These are phyloP conservation scores for Picea engelmannii DNA, from an alignment of 83 land plant species.

Conservation along the genomic window DNA sequence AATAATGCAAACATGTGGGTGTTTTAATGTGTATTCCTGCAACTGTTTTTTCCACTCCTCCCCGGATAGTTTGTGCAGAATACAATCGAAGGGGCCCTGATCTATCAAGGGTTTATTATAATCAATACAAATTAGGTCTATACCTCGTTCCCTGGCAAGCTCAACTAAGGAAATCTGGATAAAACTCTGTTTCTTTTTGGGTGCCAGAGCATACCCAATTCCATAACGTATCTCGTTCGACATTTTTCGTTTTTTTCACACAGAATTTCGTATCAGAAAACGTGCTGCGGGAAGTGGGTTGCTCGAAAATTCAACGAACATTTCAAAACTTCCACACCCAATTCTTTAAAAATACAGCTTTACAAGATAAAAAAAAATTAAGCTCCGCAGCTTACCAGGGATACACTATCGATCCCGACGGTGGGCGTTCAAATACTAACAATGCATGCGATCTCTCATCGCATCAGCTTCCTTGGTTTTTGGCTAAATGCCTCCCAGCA, in stretches of 20 bases:
- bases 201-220: conserved; percentile 83
- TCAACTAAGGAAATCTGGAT: conserved; percentile 60
- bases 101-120: conserved; percentile 39
- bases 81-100: conserved; percentile 89
- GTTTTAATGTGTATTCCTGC: conserved; percentile 8
- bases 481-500: too few species aligned
- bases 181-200: conserved; percentile 83
- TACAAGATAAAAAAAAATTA: too few species aligned
- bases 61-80: conserved; percentile 82
- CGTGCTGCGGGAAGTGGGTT: too few species aligned
- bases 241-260: conserved; percentile 11
- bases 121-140: conserved; percentile 75
- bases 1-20: conserved; percentile 57
- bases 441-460: too few species aligned
- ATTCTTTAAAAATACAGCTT: too few species aligned
- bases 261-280: too few species aligned
- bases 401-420: too few species aligned
- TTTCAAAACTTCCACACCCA: too few species aligned
- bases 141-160: conserved; percentile 54
- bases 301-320: too few species aligned
- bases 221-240: conserved; percentile 20
- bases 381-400: too few species aligned
- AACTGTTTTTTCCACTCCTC: conserved; percentile 63
- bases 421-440: too few species aligned
- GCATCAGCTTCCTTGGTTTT: too few species aligned